Evolutionary conservation across 257 asterid species (phyloP).

Genomic region (Thymus mandschuricus): DNA sequence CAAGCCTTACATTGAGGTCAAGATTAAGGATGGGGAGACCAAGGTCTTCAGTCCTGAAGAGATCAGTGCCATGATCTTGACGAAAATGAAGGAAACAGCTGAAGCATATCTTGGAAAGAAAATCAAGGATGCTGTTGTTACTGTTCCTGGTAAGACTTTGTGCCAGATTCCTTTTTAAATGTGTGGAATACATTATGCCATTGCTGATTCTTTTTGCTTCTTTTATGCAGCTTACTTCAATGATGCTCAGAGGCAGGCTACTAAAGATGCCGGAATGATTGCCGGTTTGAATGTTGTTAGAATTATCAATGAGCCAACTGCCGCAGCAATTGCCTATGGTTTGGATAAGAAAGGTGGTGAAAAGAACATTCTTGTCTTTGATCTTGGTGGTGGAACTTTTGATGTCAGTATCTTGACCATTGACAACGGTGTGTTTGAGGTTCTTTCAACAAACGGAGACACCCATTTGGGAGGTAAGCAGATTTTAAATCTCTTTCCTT

Average conservation of each 20-base stretch:
- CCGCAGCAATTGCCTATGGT: slow-evolving; percentile 97
- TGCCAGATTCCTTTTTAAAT: background rate
- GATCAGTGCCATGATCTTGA: slow-evolving; percentile 87
- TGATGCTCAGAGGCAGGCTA: slow-evolving; percentile 97
- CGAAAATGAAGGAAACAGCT: slow-evolving; percentile 93
- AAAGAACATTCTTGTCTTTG: slow-evolving; percentile 92
- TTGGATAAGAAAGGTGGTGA: slow-evolving; percentile 94
- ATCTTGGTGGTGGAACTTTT: slow-evolving; percentile 98
- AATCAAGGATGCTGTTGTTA: slow-evolving; percentile 89
- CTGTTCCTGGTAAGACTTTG: slow-evolving; percentile 74
- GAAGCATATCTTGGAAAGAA: slow-evolving; percentile 91
- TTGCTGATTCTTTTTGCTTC: slow-evolving; percentile 28
- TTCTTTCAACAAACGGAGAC: slow-evolving; percentile 93
- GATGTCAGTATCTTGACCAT: slow-evolving; percentile 96
- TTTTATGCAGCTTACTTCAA: slow-evolving; percentile 79
- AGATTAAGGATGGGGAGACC: slow-evolving; percentile 78
- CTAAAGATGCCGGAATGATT: slow-evolving; percentile 86
- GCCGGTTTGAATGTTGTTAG: slow-evolving; percentile 95
- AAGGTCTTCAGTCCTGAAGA: slow-evolving; percentile 98
- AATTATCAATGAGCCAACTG: slow-evolving; percentile 92
- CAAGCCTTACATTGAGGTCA: slow-evolving; percentile 85
- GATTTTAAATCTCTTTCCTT: slow-evolving; percentile 12
- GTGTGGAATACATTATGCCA: background rate
- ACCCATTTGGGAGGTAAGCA: slow-evolving; percentile 94
- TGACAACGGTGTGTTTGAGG: slow-evolving; percentile 97